Base-by-base conservation (phyloP, 2,329 filamentous ascomycete species). In the Verticillium nubilum region DNA sequence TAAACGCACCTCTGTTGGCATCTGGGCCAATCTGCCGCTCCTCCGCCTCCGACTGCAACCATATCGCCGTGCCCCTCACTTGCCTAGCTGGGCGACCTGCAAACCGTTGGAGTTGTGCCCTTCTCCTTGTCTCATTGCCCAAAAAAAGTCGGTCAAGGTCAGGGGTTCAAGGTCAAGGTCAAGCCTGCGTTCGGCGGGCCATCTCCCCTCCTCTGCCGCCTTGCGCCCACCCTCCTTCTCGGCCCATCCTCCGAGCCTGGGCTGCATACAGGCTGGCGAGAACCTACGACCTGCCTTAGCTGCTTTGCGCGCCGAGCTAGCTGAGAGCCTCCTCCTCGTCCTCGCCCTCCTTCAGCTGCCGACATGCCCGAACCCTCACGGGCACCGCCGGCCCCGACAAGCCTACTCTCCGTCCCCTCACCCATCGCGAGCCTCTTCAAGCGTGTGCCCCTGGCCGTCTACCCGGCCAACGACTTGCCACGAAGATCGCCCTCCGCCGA, bases 381-480 rank as follows among this genome's bases (percentile, higher is more conserved):
- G 42, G 37, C 42, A 5, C 56, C 56, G 26, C 56, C 56, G 42
- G 56, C 61, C 61, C 52, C 58, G 59, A 37, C 61, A 63, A 13
- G 70, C 62, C 79, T 74, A 77, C 81, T 87, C 72, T 74, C 80
- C 52, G 81, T 92, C 59, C 94, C 95, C 7, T 75, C 82, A 12
- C 89, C 91, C 19, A 80, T 98, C 66, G 92, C 91, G 73, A 83
- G 82, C 57, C 81, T 98, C 61, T 99, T 98, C 78, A 88, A 94
- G 73, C 79, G 75, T 62, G 95, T 97, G 68, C 95, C 95, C 27
- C 82, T 98, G 57, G 72, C 82, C 60, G 89, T 87, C 37, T 92
- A 96, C 73, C 81, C 86, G 28, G 76, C 88, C 58, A 94, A 96
- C 71, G 81, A 86, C 56, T 84, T 96, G 7, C 93, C 93, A 33